Evolutionary conservation across 2,329 filamentous ascomycete species (phyloP), one percentile per base, ranked within the genome.

Genomic region (Pochonia chlamydosporia): DNA sequence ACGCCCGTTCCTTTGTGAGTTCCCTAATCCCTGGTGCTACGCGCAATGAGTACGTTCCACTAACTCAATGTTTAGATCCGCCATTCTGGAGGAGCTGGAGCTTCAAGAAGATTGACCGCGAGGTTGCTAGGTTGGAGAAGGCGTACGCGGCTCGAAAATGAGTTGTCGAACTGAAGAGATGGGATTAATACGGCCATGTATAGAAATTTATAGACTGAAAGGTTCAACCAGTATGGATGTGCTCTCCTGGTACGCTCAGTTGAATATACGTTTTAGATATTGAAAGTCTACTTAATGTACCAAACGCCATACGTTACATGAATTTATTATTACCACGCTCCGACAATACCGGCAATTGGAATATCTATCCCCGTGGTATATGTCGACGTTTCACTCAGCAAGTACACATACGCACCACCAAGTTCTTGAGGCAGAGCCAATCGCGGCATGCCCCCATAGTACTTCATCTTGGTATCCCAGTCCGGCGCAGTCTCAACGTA

Each of bases 361-460:
- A 51, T 51, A 31, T 51, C 49, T 10, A 51, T 51, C 14, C 31
- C 31, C 2, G 70, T 73, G 10, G 71, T 74, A 52, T 73, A 74
- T 24, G 60, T 68, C 14, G 72, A 68, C 13, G 69, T 65, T 45
- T 79, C 74, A 47, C 67, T 73, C 16, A 79, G 56, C 44, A 79
- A 58, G 52, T 78, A 79, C 6, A 78, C 73, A 53, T 78, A 79
- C 1, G 75, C 75, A n/a, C 75, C 75, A 2, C 74, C 74, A 5
- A 79, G 59, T 58, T 79, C 75, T 49, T 74, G 67, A 0, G 72
- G 70, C 43, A 73, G 66, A 0, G 75, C 76, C 31, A 79, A 52
- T 30, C 75, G 60, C 16, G 74, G 74, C 64, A 79, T 76, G 4
- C 74, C 74, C 3, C 75, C 73, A 53, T 78, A 78, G 54, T 79